These are phyloP conservation scores for Fraxinus dipetala DNA, from an alignment of 305 asterid genomes.

Conservation along the genomic window DNA sequence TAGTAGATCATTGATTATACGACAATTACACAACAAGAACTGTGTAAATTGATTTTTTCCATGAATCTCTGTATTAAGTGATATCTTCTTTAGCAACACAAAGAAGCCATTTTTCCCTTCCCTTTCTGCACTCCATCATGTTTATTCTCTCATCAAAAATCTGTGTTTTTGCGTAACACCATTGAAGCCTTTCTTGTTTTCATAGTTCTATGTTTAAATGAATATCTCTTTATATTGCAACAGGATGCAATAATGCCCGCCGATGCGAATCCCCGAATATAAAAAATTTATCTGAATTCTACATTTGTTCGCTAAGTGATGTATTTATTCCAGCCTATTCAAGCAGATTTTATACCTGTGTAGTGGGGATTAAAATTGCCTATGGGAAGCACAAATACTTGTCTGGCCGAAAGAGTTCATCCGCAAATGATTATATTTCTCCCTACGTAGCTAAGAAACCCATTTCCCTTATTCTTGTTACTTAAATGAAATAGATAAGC, in stretches of 20 bases:
- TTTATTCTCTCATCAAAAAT: not conserved
- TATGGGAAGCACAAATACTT: slow-evolving; percentile 42
- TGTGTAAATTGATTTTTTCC: not conserved
- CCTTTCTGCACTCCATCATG: not conserved
- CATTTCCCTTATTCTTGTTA: not conserved
- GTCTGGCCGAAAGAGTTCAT: slow-evolving; percentile 27
- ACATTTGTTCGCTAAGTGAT: slow-evolving; percentile 43
- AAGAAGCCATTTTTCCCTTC: not conserved
- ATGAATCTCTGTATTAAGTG: not conserved
- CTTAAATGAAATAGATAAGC: not conserved
- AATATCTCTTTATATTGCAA: not conserved
- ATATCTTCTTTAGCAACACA: not conserved
- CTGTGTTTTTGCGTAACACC: not conserved
- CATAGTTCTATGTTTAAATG: not conserved
- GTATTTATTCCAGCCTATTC: slow-evolving; percentile 39
- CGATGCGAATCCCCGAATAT: slow-evolving; percentile 25
- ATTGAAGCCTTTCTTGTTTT: not conserved
- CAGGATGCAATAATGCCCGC: slow-evolving; percentile 56
- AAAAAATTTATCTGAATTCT: slow-evolving; percentile 39
- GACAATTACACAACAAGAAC: no score
- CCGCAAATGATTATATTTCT: slow-evolving; percentile 30
- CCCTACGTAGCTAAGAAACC: slow-evolving; percentile 36
- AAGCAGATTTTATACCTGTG: not conserved
- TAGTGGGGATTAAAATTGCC: slow-evolving; percentile 52
- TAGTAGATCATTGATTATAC: not conserved